phyloP scores from a whole-genome alignment of 2,329 filamentous ascomycete genomes.

The Lasiodiplodia sp. region DNA sequence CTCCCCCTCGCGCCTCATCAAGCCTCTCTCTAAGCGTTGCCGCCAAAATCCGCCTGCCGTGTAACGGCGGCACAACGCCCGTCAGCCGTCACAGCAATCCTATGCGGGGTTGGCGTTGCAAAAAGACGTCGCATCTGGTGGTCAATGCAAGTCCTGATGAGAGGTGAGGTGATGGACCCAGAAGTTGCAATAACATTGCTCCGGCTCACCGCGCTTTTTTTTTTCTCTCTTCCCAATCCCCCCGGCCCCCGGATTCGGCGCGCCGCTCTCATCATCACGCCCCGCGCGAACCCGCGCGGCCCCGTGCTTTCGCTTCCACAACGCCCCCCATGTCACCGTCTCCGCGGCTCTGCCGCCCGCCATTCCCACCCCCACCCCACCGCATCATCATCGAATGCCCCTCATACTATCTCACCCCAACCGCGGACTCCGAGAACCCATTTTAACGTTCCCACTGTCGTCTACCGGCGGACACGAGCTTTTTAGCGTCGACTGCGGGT shows the following conservation, averaged over 20 bases:
- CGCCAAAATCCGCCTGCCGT: not conserved
- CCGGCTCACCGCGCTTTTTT: constrained; percentile 12
- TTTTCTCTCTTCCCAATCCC: not conserved
- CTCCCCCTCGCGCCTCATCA: not conserved
- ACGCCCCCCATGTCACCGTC: not conserved
- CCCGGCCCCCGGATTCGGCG: constrained; percentile 18
- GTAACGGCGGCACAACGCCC: not conserved
- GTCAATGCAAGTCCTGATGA: not conserved
- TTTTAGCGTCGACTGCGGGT: constrained; percentile 4
- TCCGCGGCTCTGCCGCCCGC: not conserved
- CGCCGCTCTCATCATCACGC: not conserved
- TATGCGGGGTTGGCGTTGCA: constrained; percentile 4
- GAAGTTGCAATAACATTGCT: not conserved
- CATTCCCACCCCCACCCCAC: not conserved
- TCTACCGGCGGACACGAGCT: not conserved
- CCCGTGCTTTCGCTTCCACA: not conserved
- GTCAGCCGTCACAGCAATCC: not conserved
- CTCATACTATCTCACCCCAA: constrained; percentile 13
- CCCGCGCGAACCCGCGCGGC: too few species aligned
- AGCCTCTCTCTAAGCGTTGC: not conserved
- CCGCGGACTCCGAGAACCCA: not conserved
- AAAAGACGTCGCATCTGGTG: not conserved
- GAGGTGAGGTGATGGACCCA: constrained; percentile 3
- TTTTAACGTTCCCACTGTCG: not conserved
- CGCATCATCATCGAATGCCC: constrained; percentile 16